Evolutionary conservation across 192 early-diverging fungal species (phyloP).

Genomic region (Linnemannia hyalina): DNA sequence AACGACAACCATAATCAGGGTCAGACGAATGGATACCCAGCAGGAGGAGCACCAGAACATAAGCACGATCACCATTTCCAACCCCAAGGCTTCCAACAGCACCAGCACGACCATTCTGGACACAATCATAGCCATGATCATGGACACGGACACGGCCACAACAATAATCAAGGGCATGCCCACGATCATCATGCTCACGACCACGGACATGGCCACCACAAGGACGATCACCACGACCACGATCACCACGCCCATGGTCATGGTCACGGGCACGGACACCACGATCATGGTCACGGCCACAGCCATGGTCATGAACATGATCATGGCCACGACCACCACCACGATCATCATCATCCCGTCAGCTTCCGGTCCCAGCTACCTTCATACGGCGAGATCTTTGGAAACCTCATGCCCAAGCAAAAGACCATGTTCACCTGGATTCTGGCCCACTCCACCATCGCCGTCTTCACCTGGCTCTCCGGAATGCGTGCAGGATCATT

Average conservation of each 20-base stretch:
- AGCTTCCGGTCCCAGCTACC: slow-evolving; percentile 58
- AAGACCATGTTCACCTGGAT: slow-evolving; percentile 71
- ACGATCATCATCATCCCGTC: slow-evolving; percentile 27
- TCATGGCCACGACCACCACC: slow-evolving; percentile 17
- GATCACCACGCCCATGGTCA: neutral
- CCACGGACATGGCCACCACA: slow-evolving; percentile 2
- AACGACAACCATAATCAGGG: neutral
- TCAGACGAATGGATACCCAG: neutral
- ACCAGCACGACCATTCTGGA: slow-evolving; percentile 2
- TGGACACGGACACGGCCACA: slow-evolving; percentile 12
- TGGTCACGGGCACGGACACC: neutral
- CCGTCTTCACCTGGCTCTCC: slow-evolving; percentile 58
- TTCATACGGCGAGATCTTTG: slow-evolving; percentile 56
- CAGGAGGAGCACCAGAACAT: neutral
- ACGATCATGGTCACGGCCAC: neutral
- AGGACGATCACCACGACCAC: neutral
- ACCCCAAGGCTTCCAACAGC: neutral
- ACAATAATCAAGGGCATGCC: neutral
- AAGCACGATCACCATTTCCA: neutral
- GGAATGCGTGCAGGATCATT: slow-evolving; percentile 61
- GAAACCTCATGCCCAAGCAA: slow-evolving; percentile 57
- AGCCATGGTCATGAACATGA: neutral
- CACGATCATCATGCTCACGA: slow-evolving; percentile 18
- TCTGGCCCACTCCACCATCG: slow-evolving; percentile 56
- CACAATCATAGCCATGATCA: slow-evolving; percentile 15